Conservation (phyloP, 768 basidiomycete genomes). For the Trametes cingulata region DNA sequence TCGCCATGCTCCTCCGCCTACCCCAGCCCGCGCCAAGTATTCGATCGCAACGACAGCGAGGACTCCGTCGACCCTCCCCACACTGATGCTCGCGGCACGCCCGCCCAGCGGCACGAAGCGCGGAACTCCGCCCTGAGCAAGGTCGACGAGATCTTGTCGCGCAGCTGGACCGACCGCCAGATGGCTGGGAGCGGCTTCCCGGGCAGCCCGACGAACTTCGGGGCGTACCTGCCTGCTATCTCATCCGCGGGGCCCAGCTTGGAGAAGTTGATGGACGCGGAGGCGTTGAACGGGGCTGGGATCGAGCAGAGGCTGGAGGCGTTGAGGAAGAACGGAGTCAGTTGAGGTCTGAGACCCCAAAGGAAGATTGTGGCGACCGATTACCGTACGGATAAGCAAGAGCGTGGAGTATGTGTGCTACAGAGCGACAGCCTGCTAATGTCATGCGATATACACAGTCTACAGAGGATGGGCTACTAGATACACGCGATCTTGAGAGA, state of each 20-base stretch:
- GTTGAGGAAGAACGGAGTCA: neutral
- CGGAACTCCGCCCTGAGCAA: conserved; percentile 29
- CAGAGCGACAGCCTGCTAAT: no score
- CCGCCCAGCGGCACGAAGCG: conserved; percentile 31
- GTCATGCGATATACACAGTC: no score
- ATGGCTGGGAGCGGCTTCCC: conserved; percentile 1
- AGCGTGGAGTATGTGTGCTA: no score
- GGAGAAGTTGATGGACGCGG: conserved; percentile 3
- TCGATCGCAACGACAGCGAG: conserved; percentile 1
- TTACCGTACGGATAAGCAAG: no score
- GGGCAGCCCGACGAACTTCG: conserved; percentile 10
- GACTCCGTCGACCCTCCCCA: conserved; percentile 10
- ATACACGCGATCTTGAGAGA: no score
- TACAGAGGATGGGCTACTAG: no score
- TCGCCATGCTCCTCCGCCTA: neutral
- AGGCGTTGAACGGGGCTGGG: conserved; percentile 12
- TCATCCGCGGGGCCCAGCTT: neutral
- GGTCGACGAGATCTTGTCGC: conserved; percentile 33
- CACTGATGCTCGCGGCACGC: conserved; percentile 14
- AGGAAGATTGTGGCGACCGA: no score
- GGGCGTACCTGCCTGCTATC: neutral
- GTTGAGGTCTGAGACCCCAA: neutral
- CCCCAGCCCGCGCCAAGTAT: neutral
- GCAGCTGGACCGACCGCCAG: conserved; percentile 30
- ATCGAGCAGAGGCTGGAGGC: conserved; percentile 23